Conservation (phyloP, 305 asterid species). For the Solanum hybrid region DNA sequence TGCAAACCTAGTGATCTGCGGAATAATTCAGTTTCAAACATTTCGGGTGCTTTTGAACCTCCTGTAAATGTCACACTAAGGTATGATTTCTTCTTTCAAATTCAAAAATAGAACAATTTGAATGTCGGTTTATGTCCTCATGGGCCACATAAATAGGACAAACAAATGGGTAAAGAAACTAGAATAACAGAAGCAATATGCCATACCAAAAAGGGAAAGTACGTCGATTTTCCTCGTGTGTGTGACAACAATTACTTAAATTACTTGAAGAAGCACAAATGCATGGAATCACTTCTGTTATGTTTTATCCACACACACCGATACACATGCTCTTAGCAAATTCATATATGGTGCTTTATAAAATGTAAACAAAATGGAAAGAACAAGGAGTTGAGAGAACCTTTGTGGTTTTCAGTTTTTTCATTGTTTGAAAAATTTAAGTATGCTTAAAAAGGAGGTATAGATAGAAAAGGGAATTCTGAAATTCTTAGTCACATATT, state of each 20-base stretch:
- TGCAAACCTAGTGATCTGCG: conserved; percentile 28
- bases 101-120: neutral
- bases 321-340: neutral
- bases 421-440: neutral
- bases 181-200: neutral
- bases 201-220: neutral
- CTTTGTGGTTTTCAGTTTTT: neutral
- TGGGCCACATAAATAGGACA: neutral
- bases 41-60: conserved; percentile 33
- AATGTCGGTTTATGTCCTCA: neutral
- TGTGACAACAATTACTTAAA: neutral
- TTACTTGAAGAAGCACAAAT: neutral
- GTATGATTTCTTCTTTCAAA: conserved; percentile 18
- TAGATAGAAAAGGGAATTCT: neutral
- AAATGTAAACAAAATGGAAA: neutral
- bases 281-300: neutral
- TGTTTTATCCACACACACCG: neutral
- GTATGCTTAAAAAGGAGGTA: neutral
- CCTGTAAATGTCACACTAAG: conserved; percentile 34
- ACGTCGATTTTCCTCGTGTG: neutral
- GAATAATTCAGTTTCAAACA: conserved; percentile 25
- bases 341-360: neutral
- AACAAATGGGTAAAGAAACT: neutral
- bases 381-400: neutral
- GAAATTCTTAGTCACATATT: neutral